These are phyloP conservation scores for Talaromyces pinophilus DNA, from an alignment of 2,329 filamentous ascomycete genomes.

Conservation along the genomic window DNA sequence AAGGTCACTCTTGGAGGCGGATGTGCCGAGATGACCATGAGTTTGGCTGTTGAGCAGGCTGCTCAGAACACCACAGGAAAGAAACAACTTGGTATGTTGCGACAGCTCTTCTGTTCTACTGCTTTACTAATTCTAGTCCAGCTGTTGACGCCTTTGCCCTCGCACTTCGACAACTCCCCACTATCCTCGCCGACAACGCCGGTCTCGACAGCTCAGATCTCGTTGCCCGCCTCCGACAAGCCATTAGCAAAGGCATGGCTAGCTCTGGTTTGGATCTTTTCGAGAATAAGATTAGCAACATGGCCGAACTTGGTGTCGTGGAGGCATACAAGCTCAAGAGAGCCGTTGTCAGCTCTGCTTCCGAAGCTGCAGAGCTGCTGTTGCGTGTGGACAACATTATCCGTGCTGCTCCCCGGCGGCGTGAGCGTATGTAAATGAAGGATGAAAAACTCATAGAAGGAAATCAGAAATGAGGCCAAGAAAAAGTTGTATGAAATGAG, in stretches of 20 bases:
- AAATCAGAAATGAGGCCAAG: background rate
- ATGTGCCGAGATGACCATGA: slow-evolving; percentile 98
- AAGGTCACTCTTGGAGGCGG: slow-evolving; percentile 92
- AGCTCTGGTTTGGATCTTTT: slow-evolving; percentile 88
- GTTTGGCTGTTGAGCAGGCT: slow-evolving; percentile 91
- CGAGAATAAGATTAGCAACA: slow-evolving; percentile 90
- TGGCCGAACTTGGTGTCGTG: slow-evolving; percentile 91
- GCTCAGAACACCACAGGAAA: slow-evolving; percentile 95
- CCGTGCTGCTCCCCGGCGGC: slow-evolving; percentile 79
- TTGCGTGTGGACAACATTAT: slow-evolving; percentile 98
- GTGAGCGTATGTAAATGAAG: slow-evolving; percentile 67
- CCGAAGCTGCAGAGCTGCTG: slow-evolving; percentile 93
- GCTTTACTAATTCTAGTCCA: background rate
- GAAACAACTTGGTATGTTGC: slow-evolving; percentile 66
- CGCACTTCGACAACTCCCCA: slow-evolving; percentile 88
- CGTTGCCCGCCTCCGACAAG: slow-evolving; percentile 85
- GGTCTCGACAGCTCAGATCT: slow-evolving; percentile 94
- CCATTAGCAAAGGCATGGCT: slow-evolving; percentile 91
- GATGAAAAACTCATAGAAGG: background rate
- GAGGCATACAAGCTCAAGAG: slow-evolving; percentile 99
- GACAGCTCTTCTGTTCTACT: background rate
- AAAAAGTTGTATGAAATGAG: slow-evolving; percentile 20
- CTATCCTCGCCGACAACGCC: slow-evolving; percentile 95
- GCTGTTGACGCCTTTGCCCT: slow-evolving; percentile 87
- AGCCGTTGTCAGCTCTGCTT: slow-evolving; percentile 95